Evolutionary conservation across 208 protist species (phyloP), one percentile per base, ranked within the genome.

Genomic region (Leishmania amazonensis): DNA sequence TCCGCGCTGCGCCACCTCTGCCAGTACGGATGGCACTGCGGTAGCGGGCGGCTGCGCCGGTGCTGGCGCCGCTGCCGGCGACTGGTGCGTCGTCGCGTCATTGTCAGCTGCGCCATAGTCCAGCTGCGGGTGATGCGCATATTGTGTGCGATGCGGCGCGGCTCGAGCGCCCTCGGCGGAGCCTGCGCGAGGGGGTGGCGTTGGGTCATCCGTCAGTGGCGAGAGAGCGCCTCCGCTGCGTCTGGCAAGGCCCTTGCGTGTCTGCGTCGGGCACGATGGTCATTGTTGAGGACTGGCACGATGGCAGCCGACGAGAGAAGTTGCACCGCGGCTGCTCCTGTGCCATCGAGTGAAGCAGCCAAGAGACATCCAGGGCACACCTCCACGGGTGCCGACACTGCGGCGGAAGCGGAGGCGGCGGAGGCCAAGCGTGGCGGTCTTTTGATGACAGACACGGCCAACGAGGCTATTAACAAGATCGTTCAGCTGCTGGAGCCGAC

Each of bases 381-480:
- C 7, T 74, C 70, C 45, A 45, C 28, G 13, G 70, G 9, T 35
- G 70, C 28, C 13, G 70, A 74, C 45, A 6, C 70, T n/a, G 45
- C 40, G 24, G 45, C 70, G 31, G 73, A 54, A 15, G 72, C 31
- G 51, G 72, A 13, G 31, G 72, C 51, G 51, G 73, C 1, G 35
- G 73, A 45, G 47, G 70, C 45, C 70, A 54, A 53, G 70, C 70
- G 70, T 74, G 81, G 74, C n/a, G 58, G 42, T 21, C 51, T 78
- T 40, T 24, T 83, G 7, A 53, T 72, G n/a, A 71, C 73, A 1
- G 72, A 74, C 53, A 80, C 53, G 73, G 70, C 77, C 47, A 75
- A 83, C 58, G 78, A 88, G 64, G 81, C 86, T 31, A 81, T 87
- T 9, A 64, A 78, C 31, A 84, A 85, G 53, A 65, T 87, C 6